Evolutionary conservation across 352 stramenopile species (phyloP).

Genomic region (Phytopythium mirpurense): DNA sequence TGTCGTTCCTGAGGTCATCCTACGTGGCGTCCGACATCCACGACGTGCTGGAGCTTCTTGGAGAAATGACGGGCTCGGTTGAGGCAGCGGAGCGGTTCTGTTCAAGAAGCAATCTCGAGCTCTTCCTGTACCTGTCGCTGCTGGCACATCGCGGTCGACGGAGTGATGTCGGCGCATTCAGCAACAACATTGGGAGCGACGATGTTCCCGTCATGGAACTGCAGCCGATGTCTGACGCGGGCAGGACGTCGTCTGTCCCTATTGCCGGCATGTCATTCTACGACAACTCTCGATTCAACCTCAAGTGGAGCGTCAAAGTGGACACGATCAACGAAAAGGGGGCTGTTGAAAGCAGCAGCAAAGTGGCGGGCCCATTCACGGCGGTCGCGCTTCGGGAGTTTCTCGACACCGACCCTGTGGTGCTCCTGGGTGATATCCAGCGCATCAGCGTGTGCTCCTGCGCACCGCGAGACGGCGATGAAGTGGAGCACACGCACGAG

Average conservation of each 20-base stretch:
- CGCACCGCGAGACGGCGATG: constrained; percentile 30
- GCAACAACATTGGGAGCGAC: constrained; percentile 15
- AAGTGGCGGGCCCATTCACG: constrained; percentile 42
- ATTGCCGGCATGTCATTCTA: constrained; percentile 64
- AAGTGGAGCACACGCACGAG: constrained; percentile 27
- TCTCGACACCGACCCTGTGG: constrained; percentile 36
- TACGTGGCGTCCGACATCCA: constrained; percentile 48
- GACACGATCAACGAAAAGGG: constrained; percentile 15
- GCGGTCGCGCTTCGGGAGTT: constrained; percentile 50
- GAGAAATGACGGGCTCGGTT: constrained; percentile 37
- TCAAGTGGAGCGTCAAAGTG: constrained; percentile 61
- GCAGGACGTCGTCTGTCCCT: constrained; percentile 43
- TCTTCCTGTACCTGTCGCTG: constrained; percentile 61
- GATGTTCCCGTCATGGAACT: constrained; percentile 74
- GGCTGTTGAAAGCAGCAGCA: background rate
- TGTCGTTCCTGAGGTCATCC: constrained; percentile 43
- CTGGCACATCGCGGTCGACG: constrained; percentile 39
- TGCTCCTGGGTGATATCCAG: constrained; percentile 26
- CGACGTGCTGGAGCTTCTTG: constrained; percentile 63
- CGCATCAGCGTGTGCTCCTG: constrained; percentile 64
- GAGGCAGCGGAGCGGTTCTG: constrained; percentile 38
- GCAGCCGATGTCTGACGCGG: constrained; percentile 30
- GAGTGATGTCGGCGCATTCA: background rate
- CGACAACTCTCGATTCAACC: constrained; percentile 50
- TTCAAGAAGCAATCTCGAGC: constrained; percentile 44